These are phyloP conservation scores for Podosphaera fusca DNA, from an alignment of 2,329 filamentous ascomycete genomes.

Conservation along the genomic window DNA sequence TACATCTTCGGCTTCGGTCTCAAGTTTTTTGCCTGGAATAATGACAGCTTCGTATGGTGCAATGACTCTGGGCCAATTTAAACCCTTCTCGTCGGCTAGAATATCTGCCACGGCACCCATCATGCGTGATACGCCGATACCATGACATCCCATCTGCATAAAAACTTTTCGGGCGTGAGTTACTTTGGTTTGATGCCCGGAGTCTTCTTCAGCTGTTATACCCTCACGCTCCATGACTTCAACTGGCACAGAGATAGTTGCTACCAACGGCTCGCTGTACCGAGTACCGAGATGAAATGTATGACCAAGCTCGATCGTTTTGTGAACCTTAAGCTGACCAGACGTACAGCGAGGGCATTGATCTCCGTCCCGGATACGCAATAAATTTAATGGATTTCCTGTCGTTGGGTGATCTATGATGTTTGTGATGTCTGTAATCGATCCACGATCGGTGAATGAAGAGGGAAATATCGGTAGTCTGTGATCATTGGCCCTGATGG, in stretches of 20 bases:
- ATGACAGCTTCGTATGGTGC: conserved; percentile 64
- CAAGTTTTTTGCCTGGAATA: conserved; percentile 26
- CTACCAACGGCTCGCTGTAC: conserved; percentile 56
- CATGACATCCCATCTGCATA: conserved; percentile 90
- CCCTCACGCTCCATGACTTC: conserved; percentile 8
- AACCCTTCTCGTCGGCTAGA: conserved; percentile 43
- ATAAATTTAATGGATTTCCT: conserved; percentile 31
- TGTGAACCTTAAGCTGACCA: conserved; percentile 39
- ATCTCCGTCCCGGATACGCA: conserved; percentile 44
- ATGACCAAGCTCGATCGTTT: conserved; percentile 75
- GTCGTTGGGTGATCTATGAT: conserved; percentile 16
- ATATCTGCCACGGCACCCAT: conserved; percentile 68
- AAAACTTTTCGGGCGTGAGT: conserved; percentile 19
- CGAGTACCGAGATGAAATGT: conserved; percentile 84
- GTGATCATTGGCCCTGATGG: conserved; percentile 1
- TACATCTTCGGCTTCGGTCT: conserved; percentile 29
- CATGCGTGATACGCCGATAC: conserved; percentile 79
- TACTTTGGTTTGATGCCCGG: neutral
- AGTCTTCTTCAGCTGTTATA: conserved; percentile 2
- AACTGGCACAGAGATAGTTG: conserved; percentile 28
- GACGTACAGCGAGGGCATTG: conserved; percentile 44
- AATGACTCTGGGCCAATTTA: conserved; percentile 74
- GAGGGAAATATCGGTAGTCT: conserved; percentile 8
- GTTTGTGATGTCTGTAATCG: conserved; percentile 2
- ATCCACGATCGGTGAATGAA: neutral